Conservation (phyloP, 805 yeast species). For the Babjeviella inositovora region DNA sequence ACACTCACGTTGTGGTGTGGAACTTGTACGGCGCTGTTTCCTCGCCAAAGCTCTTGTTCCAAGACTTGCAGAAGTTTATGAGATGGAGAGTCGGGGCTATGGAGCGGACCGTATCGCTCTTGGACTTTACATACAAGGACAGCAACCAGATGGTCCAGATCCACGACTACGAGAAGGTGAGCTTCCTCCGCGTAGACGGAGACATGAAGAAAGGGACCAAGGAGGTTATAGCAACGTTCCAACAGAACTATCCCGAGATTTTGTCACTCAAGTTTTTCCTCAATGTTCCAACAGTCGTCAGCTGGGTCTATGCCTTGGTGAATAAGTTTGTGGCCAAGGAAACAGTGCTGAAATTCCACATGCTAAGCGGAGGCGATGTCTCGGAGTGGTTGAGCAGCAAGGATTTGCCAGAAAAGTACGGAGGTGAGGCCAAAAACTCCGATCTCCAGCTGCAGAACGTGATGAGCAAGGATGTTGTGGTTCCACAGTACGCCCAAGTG, state of each 20-base stretch:
- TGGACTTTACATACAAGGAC: constrained; percentile 36
- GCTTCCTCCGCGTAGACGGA: constrained; percentile 55
- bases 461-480: too few species aligned
- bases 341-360: constrained; percentile 60
- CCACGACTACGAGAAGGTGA: constrained; percentile 73
- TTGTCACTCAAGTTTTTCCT: constrained; percentile 64
- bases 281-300: constrained; percentile 64
- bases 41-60: constrained; percentile 47
- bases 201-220: constrained; percentile 57
- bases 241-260: constrained; percentile 73
- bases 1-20: constrained; percentile 58
- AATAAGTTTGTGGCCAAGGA: constrained; percentile 47
- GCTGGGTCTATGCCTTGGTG: constrained; percentile 63
- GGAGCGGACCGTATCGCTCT: constrained; percentile 61
- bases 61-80: constrained; percentile 44
- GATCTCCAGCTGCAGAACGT: too few species aligned
- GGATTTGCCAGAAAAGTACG: too few species aligned
- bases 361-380: constrained; percentile 48
- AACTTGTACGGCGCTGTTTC: constrained; percentile 67
- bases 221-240: constrained; percentile 52
- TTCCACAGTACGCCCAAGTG: too few species aligned
- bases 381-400: too few species aligned
- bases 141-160: constrained; percentile 58
- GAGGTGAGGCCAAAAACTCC: too few species aligned
- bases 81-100: constrained; percentile 83